Evolutionary conservation across 2,329 filamentous ascomycete genomes (phyloP), one percentile per base, ranked within the genome.

Genomic region (Aotearoamyces nothofagi): DNA sequence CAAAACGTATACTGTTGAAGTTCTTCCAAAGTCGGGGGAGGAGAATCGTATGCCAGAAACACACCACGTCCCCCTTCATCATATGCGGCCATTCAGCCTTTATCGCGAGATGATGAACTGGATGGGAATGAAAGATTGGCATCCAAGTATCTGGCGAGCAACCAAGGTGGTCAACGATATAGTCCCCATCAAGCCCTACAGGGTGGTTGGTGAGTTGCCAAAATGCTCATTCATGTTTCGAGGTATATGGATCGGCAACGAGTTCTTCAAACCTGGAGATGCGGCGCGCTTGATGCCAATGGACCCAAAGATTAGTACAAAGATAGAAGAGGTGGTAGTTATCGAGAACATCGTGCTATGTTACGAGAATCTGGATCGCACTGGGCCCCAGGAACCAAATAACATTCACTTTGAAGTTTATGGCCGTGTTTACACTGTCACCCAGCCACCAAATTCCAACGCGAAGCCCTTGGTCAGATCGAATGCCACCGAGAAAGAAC

Each of bases 211-310:
- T n/a, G n/a, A 8, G 8, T 28, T 15, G 26, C 26, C 26, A 11
- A 19, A 22, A 4, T 11, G 11, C 11, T n/a, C 15, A 5, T 6
- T 28, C 5, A 10, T 13, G 4, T 28, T 13, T 22, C 17, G 15
- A 19, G 26, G 26, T 9, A 14, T 22, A 5, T 28, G 26, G 26
- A n/a, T 28, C 17, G 26, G 17, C 8, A 9, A 9, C 7, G 26
- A 28, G 17, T 17, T 28, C 11, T 16, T 28, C 15, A 11, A 11
- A 9, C 13, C 12, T 20, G 26, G 26, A 20, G 19, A 20, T 20
- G 19, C n/a, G 7, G 19, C n/a, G 7, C 19, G 19, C 19, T 8
- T 20, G 8, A n/a, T n/a, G n/a, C n/a, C n/a, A n/a, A n/a, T n/a
- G n/a, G n/a, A n/a, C 31, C 15, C 12, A 7, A 9, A 13, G 3